Evolutionary conservation across 345 rosid species (phyloP), one percentile per base, ranked within the genome.

Genomic region (Eucalyptus cladocalyx): DNA sequence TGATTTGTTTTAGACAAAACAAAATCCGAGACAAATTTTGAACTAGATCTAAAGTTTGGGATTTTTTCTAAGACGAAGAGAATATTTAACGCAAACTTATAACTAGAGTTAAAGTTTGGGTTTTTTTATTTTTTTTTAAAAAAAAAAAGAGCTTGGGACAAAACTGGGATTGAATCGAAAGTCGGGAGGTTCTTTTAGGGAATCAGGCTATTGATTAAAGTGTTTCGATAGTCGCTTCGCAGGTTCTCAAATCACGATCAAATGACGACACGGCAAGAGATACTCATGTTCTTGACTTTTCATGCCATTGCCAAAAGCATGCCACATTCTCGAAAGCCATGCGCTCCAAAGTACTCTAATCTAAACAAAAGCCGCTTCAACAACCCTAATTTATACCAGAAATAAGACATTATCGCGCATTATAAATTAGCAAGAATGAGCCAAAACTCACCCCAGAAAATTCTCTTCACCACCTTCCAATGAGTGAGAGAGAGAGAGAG

Each of bases 31-130:
- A 53, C 2, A 53, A 53, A 53, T 53, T 53, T 26, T 58, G 15
- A 7, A 58, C 7, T 58, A 58, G 0, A 58, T 28, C 7, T 60
- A 26, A 11, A 26, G 32, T 26, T 11, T 5, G 16, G 2, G 15
- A 28, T 58, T 58, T 58, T 11, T 5, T 26, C 0, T 6, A 28
- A 28, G 2, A 26, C 15, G 4, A 0, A 10, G 13, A 58, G 6
- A 58, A 58, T 10, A 26, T 26, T 53, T 53, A 53, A 19, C 0
- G 10, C 56, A 53, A 53, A 53, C 56, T 53, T 1, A 4, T 2
- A 2, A 8, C 5, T 19, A 8, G 58, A 53, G 24, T 53, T 58
- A 58, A 58, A 26, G 65, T 58, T 28, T 5, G 0, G 7, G n/a
- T 60, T 3, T 60, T 1, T 37, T 37, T 37, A 37, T 37, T 37